These are phyloP conservation scores for Lavandula angustifolia DNA, from an alignment of 257 asterid species.

Conservation along the genomic window DNA sequence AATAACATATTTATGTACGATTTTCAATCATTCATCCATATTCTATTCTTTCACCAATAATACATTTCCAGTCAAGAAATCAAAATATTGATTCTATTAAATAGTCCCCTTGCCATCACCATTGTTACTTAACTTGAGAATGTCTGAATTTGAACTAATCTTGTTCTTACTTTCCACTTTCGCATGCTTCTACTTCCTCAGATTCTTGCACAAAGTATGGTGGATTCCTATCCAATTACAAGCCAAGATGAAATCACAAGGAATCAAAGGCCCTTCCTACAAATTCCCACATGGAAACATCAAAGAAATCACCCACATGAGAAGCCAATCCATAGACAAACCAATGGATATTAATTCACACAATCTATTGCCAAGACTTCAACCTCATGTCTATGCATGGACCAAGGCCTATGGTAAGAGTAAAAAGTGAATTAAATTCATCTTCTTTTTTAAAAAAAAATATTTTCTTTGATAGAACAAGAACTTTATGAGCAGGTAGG, in stretches of 20 bases:
- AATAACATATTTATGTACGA: too few species aligned
- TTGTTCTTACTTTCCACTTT: conserved; percentile 24
- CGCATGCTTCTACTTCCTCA: conserved; percentile 39
- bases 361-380: conserved; percentile 53
- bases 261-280: conserved; percentile 62
- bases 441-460: too few species aligned
- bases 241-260: conserved; percentile 48
- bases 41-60: too few species aligned
- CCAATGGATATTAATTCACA: conserved; percentile 63
- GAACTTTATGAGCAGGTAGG: conserved; percentile 33
- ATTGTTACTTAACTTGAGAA: background rate
- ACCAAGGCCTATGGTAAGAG: conserved; percentile 55
- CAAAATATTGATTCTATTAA: too few species aligned
- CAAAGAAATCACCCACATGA: conserved; percentile 48
- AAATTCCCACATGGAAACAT: conserved; percentile 67
- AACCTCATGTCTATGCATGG: conserved; percentile 70
- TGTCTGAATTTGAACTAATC: conserved; percentile 17
- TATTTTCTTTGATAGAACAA: too few species aligned
- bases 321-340: conserved; percentile 43
- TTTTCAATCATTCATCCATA: too few species aligned
- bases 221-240: conserved; percentile 46
- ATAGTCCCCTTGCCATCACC: too few species aligned
- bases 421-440: too few species aligned
- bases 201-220: conserved; percentile 49
- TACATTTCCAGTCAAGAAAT: too few species aligned